Evolutionary conservation across 1,284 basidiomycete species (phyloP).

Genomic region (Ustilago tritici): DNA sequence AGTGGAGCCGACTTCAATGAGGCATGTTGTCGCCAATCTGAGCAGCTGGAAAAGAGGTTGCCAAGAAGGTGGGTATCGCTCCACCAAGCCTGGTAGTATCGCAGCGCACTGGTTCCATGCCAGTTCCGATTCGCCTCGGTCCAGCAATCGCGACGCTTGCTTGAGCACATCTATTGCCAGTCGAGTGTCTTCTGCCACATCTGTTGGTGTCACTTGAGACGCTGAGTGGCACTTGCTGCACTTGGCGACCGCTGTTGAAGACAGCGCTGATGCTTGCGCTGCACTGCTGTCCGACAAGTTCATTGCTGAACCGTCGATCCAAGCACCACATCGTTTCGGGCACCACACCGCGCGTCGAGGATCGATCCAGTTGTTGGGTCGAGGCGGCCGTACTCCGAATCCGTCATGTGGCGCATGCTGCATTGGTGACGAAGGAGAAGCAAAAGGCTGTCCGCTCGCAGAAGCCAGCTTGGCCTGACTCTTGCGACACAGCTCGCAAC

Average conservation of each 20-base stretch:
- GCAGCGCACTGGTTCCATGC: slow-evolving; percentile 76
- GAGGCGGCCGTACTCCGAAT: slow-evolving; percentile 19
- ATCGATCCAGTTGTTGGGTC: slow-evolving; percentile 72
- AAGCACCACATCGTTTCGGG: slow-evolving; percentile 54
- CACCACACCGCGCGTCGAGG: slow-evolving; percentile 79
- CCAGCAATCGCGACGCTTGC: slow-evolving; percentile 75
- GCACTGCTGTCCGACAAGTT: slow-evolving; percentile 3
- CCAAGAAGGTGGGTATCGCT: slow-evolving; percentile 69
- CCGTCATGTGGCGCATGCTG: slow-evolving; percentile 21
- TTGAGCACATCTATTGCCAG: slow-evolving; percentile 79
- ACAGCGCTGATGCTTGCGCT: neutral
- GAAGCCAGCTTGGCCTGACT: slow-evolving; percentile 37
- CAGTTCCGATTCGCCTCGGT: slow-evolving; percentile 66
- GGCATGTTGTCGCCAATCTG: slow-evolving; percentile 77
- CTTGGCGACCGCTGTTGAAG: slow-evolving; percentile 6
- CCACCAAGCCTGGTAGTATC: slow-evolving; percentile 75
- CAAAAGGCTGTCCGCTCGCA: slow-evolving; percentile 16
- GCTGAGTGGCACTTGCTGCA: slow-evolving; percentile 73
- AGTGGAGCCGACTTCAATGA: slow-evolving; percentile 71
- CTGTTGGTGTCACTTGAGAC: slow-evolving; percentile 72
- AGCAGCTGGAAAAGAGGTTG: slow-evolving; percentile 82
- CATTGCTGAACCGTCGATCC: slow-evolving; percentile 71
- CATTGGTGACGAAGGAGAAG: slow-evolving; percentile 31
- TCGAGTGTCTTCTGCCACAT: slow-evolving; percentile 75
- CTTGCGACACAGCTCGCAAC: slow-evolving; percentile 76